Conservation (phyloP, 768 basidiomycete genomes). For the Kwoniella bestiolae region DNA sequence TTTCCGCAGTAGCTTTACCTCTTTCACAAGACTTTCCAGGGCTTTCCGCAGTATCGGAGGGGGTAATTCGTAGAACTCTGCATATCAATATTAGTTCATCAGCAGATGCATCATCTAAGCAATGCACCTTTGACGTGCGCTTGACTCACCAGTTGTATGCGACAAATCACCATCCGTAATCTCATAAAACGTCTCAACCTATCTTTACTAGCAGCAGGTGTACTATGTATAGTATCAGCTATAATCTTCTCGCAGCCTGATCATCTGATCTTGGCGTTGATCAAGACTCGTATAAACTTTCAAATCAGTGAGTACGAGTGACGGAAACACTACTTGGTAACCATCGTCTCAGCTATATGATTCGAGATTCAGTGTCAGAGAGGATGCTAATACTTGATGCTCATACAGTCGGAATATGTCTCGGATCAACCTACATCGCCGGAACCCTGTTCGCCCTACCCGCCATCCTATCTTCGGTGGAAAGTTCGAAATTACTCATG, state of each 20-base stretch:
- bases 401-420: conserved; percentile 6
- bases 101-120: not conserved
- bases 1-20: conserved; percentile 55
- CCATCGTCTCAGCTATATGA: conserved; percentile 33
- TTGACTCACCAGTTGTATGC: conserved; percentile 48
- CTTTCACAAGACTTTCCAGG: conserved; percentile 57
- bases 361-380: not conserved
- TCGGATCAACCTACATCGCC: conserved; percentile 11
- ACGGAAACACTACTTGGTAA: conserved; percentile 47
- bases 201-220: conserved; percentile 71
- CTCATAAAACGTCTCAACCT: conserved; percentile 66
- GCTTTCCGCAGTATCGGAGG: conserved; percentile 54
- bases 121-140: not conserved
- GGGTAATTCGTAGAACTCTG: conserved; percentile 59
- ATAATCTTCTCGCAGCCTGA: conserved; percentile 72
- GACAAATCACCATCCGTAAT: conserved; percentile 58
- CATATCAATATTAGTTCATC: conserved; percentile 1
- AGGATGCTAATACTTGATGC: conserved; percentile 12
- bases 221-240: conserved; percentile 69
- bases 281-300: conserved; percentile 53
- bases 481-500: not conserved
- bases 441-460: conserved; percentile 4
- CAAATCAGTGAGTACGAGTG: conserved; percentile 62
- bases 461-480: conserved; percentile 5
- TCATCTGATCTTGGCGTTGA: conserved; percentile 66